Base-by-base conservation (phyloP, 108 stramenopile species). In the Discostella pseudostelligera region DNA sequence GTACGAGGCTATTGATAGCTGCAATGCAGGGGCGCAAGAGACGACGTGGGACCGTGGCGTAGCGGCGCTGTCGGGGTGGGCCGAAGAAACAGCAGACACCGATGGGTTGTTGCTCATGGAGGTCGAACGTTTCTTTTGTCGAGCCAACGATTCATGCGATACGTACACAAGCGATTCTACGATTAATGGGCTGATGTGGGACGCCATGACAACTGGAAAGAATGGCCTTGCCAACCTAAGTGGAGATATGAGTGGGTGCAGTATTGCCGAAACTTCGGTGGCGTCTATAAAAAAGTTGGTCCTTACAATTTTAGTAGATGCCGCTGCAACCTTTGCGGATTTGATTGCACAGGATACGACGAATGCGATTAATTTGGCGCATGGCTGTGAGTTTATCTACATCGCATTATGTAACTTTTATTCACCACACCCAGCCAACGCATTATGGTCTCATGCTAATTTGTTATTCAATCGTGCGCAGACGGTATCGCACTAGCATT, bases 11-110 rank as follows among this genome's bases (percentile, higher is more conserved):
- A 62, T 87, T 17, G 80, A 80, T 25, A 65, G 48, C 44, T 93
- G 92, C 58, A 40, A 36, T 3, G 19, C 11, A 12, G 58, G 56
- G 7, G 2, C 16, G 13, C 39, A 26, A 14, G 83, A 78, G 29
- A 42, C 48, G 7, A 59, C 56, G 8, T 93, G 92, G 89, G 89
- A 93, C 63, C 61, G 56, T 49, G 87, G 79, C 20, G 83, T 82
- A 1, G 87, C 92, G 13, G 62, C 79, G 11, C 32, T 90, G 3
- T 74, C 84, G 39, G 92, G 92, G 35, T 83, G 75, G 65, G 50
- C 86, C 29, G 86, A 92, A 54, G 86, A 86, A 29, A 51, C 59
- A 10, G 21, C 48, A 10, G 32, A 40, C 42, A 65, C 54, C 7
- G 35, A 21, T 2, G 74, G 74, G 3, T 39, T 54, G 16, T 29